phyloP scores from a whole-genome alignment of 176 grass and related monocot species.

The Oryza brachyantha region DNA sequence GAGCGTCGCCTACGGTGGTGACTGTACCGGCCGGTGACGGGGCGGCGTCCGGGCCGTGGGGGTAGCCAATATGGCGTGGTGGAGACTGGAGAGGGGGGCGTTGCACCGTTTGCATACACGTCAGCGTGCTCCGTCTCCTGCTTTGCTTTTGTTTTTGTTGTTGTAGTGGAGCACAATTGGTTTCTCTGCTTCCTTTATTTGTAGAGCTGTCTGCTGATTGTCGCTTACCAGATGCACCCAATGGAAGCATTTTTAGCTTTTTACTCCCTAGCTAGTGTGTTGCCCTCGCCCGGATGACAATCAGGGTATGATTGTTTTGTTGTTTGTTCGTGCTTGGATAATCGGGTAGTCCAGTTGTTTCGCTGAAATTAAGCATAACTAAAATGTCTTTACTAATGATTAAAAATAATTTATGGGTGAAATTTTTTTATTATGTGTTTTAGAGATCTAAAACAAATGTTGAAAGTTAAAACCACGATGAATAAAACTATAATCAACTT shows the following conservation, averaged over 20 bases:
- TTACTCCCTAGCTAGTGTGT: too few relatives aligned
- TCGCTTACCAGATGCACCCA: neutral
- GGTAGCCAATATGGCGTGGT: neutral
- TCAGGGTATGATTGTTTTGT: too few relatives aligned
- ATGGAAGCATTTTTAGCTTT: neutral
- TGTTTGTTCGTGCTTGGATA: neutral
- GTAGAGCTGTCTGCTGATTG: neutral
- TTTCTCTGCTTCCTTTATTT: neutral
- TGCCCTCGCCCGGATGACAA: too few relatives aligned
- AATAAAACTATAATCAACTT: too few relatives aligned
- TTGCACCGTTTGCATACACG: constrained; percentile 18
- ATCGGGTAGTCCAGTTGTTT: neutral
- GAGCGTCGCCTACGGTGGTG: neutral
- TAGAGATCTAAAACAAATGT: too few relatives aligned
- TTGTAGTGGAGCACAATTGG: neutral
- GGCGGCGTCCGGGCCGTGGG: too few relatives aligned
- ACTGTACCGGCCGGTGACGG: neutral
- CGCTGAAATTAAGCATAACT: too few relatives aligned
- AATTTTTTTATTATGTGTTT: too few relatives aligned
- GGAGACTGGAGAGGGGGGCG: neutral
- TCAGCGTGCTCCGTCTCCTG: neutral
- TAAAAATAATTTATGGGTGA: too few relatives aligned
- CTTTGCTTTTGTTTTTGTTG: too few relatives aligned
- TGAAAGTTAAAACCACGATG: too few relatives aligned
- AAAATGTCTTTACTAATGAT: too few relatives aligned